Evolutionary conservation across 192 early-diverging fungal species (phyloP).

Genomic region (Rhizophagus sp.): DNA sequence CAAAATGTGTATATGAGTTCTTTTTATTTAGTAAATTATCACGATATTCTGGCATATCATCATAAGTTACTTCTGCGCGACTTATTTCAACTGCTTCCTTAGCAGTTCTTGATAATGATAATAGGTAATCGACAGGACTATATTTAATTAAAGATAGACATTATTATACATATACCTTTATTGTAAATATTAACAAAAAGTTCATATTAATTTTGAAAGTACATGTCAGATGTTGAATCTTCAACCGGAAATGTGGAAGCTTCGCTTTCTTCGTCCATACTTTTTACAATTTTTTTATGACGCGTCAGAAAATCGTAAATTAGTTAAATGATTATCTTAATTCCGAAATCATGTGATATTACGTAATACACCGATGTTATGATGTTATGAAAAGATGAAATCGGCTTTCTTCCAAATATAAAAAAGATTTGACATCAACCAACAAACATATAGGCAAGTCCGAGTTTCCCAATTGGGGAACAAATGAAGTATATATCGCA

Average conservation of each 20-base stretch:
- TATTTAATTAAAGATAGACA: not conserved
- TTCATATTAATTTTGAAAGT: not conserved
- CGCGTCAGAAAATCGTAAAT: not conserved
- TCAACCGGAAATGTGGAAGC: not conserved
- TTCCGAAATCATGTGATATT: too few relatives aligned
- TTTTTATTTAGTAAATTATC: constrained; percentile 57
- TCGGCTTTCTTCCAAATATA: too few relatives aligned
- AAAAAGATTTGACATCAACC: not conserved
- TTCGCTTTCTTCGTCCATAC: not conserved
- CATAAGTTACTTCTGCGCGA: not conserved
- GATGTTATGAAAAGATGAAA: too few relatives aligned
- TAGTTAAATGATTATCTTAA: too few relatives aligned
- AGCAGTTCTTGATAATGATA: not conserved
- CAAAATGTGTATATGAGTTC: constrained; percentile 79
- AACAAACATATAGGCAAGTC: not conserved
- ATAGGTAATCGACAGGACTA: not conserved
- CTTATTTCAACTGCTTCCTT: not conserved
- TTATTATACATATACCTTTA: not conserved
- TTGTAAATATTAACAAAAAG: not conserved
- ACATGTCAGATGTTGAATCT: not conserved
- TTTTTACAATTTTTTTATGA: not conserved
- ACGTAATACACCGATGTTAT: too few relatives aligned
- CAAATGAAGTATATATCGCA: not conserved
- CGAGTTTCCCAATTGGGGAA: not conserved
- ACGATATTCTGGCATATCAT: constrained; percentile 7